Conservation (phyloP, 2,329 filamentous ascomycete species). For the Fusarium annulatum region DNA sequence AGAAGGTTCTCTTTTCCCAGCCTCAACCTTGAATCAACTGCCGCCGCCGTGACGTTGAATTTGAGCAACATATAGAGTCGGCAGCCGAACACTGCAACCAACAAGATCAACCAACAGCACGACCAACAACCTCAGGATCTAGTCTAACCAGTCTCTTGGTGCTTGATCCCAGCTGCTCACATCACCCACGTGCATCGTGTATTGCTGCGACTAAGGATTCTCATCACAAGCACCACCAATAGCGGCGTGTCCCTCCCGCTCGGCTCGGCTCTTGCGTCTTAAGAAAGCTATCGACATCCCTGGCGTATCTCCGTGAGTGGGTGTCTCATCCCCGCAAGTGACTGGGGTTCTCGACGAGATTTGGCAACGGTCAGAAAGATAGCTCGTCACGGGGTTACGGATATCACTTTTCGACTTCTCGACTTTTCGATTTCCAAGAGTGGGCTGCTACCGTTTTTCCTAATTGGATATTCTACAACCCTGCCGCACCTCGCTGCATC, state of each 20-base stretch:
- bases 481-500: conserved; percentile 20
- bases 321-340: conserved; percentile 32
- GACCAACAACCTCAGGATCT: background rate
- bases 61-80: background rate
- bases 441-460: conserved; percentile 21
- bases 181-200: conserved; percentile 41
- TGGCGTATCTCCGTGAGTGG: conserved; percentile 19
- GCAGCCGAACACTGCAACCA: conserved; percentile 11
- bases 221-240: conserved; percentile 45
- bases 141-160: conserved; percentile 20
- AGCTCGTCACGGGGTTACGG: conserved; percentile 29
- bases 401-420: conserved; percentile 37
- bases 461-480: conserved; percentile 19
- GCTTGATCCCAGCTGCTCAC: conserved; percentile 13
- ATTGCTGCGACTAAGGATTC: conserved; percentile 38
- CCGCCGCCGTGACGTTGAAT: background rate
- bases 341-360: conserved; percentile 26
- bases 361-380: conserved; percentile 24
- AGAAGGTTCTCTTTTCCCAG: background rate
- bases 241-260: conserved; percentile 38
- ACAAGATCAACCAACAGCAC: conserved; percentile 4
- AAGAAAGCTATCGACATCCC: conserved; percentile 33
- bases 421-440: conserved; percentile 23
- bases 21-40: background rate
- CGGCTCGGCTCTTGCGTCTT: conserved; percentile 39